phyloP scores from a whole-genome alignment of 1,284 basidiomycete species.

The Malassezia nana region DNA sequence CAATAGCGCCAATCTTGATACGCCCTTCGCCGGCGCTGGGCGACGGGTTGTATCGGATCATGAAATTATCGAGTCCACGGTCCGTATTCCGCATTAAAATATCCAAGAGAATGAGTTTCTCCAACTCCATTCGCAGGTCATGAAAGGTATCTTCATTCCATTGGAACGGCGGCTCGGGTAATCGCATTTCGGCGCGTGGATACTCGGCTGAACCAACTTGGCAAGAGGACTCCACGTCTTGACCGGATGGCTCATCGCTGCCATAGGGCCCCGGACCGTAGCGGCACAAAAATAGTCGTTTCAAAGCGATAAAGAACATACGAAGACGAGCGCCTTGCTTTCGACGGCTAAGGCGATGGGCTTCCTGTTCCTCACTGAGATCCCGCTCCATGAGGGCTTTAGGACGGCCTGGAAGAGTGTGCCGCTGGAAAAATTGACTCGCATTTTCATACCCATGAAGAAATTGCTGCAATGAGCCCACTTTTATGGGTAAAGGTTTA shows the following conservation, averaged over 20 bases:
- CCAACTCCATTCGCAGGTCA: slow-evolving; percentile 68
- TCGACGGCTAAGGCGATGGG: slow-evolving; percentile 38
- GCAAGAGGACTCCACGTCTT: slow-evolving; percentile 47
- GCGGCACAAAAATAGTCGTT: slow-evolving; percentile 51
- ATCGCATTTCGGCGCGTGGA: slow-evolving; percentile 52
- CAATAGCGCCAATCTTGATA: slow-evolving; percentile 68
- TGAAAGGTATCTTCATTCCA: slow-evolving; percentile 70
- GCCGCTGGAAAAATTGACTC: slow-evolving; percentile 69
- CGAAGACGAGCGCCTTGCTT: slow-evolving; percentile 32
- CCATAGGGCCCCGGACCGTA: slow-evolving; percentile 64
- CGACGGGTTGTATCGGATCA: slow-evolving; percentile 34
- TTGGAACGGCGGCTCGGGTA: slow-evolving; percentile 58
- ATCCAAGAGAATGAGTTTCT: slow-evolving; percentile 61
- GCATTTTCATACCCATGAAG: slow-evolving; percentile 75
- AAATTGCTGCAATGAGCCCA: slow-evolving; percentile 82
- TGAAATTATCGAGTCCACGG: slow-evolving; percentile 50
- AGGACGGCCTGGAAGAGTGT: slow-evolving; percentile 77
- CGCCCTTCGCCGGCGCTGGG: neutral
- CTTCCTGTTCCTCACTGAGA: slow-evolving; percentile 65
- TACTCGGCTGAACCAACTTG: slow-evolving; percentile 23
- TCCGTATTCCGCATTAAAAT: slow-evolving; percentile 76
- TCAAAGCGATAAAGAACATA: slow-evolving; percentile 33
- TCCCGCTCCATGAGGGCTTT: slow-evolving; percentile 54
- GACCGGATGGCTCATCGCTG: slow-evolving; percentile 26
- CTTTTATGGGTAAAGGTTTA: slow-evolving; percentile 46